Conservation (phyloP, 108 stramenopile species). For the Epithemia pelagica region DNA sequence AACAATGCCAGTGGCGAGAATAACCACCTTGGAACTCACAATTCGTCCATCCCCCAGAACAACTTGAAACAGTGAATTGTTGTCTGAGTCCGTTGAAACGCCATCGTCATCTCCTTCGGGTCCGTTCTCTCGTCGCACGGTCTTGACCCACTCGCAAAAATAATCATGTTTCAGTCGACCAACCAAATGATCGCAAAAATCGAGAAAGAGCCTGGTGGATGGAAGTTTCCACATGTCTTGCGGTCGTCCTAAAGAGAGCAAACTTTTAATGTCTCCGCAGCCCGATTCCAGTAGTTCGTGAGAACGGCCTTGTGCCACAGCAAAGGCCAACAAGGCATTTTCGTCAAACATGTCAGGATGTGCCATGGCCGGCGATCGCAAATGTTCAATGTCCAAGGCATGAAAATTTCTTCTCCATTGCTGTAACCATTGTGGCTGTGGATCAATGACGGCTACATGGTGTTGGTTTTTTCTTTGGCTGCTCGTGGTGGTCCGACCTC, state of each 20-base stretch:
- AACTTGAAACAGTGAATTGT: not conserved
- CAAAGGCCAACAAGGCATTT: conserved; percentile 49
- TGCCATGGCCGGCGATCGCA: conserved; percentile 63
- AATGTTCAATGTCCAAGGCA: conserved; percentile 37
- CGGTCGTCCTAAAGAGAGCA: conserved; percentile 35
- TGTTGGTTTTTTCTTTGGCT: not conserved
- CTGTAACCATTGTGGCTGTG: conserved; percentile 34
- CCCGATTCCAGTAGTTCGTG: conserved; percentile 49
- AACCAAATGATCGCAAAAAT: conserved; percentile 58
- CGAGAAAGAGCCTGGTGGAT: conserved; percentile 41
- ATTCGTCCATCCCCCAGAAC: no score
- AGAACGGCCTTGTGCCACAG: conserved; percentile 32
- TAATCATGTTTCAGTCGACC: no score
- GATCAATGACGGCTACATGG: conserved; percentile 51
- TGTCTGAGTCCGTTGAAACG: conserved; percentile 13
- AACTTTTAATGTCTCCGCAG: conserved; percentile 26
- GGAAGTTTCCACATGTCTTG: conserved; percentile 72
- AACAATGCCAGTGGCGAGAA: conserved; percentile 43
- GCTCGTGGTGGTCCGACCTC: not conserved
- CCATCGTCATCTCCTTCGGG: conserved; percentile 12
- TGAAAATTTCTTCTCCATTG: conserved; percentile 47
- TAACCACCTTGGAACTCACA: no score
- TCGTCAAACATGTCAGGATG: conserved; percentile 59
- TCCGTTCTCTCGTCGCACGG: no score
- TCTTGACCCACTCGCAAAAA: no score